These are phyloP conservation scores for Miamiensis avidus DNA, from an alignment of 169 alveolate genomes.

Conservation along the genomic window DNA sequence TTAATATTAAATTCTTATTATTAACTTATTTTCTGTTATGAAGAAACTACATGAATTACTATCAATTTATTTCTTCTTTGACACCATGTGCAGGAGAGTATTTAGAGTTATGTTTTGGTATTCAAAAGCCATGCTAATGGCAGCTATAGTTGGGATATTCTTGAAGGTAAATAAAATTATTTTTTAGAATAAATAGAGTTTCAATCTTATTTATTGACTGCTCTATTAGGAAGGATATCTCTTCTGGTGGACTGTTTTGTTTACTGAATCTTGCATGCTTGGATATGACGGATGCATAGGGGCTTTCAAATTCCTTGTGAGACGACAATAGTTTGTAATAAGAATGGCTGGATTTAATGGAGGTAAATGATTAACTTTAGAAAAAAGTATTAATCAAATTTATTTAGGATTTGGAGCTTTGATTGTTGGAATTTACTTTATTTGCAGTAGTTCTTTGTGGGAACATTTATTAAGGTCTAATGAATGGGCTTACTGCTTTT, in stretches of 20 bases:
- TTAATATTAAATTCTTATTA: neutral
- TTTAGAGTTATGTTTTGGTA: neutral
- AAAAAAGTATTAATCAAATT: no score
- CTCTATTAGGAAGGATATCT: neutral
- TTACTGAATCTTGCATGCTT: neutral
- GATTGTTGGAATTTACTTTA: neutral
- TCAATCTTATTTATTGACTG: no score
- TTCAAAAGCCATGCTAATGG: neutral
- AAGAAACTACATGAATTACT: neutral
- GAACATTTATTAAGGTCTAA: neutral
- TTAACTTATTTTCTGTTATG: neutral
- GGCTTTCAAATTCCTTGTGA: neutral
- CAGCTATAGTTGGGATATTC: neutral
- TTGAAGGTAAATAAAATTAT: neutral
- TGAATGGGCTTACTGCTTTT: neutral
- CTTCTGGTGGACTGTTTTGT: neutral
- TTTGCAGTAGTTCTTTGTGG: neutral
- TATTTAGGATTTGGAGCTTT: neutral
- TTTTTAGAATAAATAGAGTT: neutral
- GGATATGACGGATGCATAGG: neutral
- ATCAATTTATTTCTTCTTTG: neutral
- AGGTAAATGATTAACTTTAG: neutral
- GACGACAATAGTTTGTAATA: neutral
- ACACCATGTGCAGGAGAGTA: neutral
- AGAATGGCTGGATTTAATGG: neutral